Evolutionary conservation across 495 filamentous ascomycete genomes (phyloP), one percentile per base, ranked within the genome.

Genomic region (Hyaloscypha variabilis): DNA sequence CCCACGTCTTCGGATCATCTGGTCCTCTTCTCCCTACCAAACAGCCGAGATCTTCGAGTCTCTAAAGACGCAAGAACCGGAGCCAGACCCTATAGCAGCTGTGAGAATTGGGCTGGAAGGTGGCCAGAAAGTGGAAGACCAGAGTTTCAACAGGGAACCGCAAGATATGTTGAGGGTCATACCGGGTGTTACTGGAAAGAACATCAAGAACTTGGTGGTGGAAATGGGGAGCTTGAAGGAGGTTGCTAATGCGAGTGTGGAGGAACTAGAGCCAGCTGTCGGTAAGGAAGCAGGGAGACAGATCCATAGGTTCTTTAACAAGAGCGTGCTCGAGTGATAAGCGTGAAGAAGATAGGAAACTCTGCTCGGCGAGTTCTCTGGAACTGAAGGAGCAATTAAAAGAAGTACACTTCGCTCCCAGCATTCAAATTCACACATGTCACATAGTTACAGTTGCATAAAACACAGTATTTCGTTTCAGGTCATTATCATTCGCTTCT

Each of bases 31-130:
- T 21, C 94, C 95, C 0, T 97, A 97, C 73, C 94, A 99, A 75
- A 98, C 96, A 1, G 95, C 95, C 6, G 93, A 97, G 78, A 98
- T 99, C 66, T 98, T 98, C 75, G 88, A 91, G 42, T 90, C 93
- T 69, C 81, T 99, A 25, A 99, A 99, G 79, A 91, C 91, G 69
- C 87, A 90, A 63, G 87, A 91, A 67, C 81, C 88, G 4, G 95
- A 99, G 77, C 96, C 95, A 1, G 92, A 99, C 74, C 96, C 96
- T 17, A 83, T 97, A 25, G 87, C 85, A 3, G 95, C 96, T 2
- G 91, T 96, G 4, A 85, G 90, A 58, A 84, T 92, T 19, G 95
- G 95, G 0, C 78, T 98, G 2, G 91, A 92, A 61, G 78, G 83
- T 6, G 87, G 85, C 23, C 74, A 79, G 59, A 75, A 73, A 34